These are phyloP conservation scores for Plasmodium billcollinsi DNA, from an alignment of 169 alveolate species.

Conservation along the genomic window DNA sequence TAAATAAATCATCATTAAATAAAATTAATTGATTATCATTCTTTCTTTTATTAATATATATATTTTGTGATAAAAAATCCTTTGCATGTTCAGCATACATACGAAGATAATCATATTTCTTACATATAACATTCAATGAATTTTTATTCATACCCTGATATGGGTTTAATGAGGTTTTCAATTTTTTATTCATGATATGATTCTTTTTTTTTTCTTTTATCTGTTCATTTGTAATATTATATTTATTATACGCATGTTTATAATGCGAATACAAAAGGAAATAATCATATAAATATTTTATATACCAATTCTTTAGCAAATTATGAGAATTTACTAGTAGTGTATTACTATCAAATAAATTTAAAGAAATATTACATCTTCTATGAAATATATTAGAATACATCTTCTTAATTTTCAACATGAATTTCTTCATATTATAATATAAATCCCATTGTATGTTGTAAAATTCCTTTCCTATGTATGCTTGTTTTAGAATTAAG, in stretches of 20 bases:
- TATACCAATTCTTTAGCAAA: constrained; percentile 33
- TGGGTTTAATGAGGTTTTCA: too few relatives aligned
- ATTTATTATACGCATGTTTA: too few relatives aligned
- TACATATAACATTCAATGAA: too few relatives aligned
- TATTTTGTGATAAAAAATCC: too few relatives aligned
- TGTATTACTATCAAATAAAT: constrained; percentile 22
- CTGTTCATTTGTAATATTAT: background rate
- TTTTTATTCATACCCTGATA: too few relatives aligned
- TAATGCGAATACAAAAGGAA: background rate
- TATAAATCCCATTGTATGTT: constrained; percentile 16
- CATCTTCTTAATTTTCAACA: constrained; percentile 24
- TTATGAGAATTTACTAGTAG: constrained; percentile 30
- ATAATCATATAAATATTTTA: constrained; percentile 21
- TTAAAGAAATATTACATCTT: constrained; percentile 5
- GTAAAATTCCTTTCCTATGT: constrained; percentile 23
- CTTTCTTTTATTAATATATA: background rate
- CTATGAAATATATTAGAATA: constrained; percentile 21
- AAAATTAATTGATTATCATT: constrained; percentile 4
- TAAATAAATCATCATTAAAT: background rate
- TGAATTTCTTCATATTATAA: background rate
- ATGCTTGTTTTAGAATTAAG: constrained; percentile 45
- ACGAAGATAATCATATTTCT: too few relatives aligned
- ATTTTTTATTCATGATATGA: too few relatives aligned
- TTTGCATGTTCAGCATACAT: too few relatives aligned
- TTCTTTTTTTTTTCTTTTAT: background rate